Percentiles rank a stretch among this genome's conserved stretches.
These are phyloP conservation scores for Naganishia albida DNA, from an alignment of 1,284 basidiomycete genomes.

Conservation along the genomic window DNA sequence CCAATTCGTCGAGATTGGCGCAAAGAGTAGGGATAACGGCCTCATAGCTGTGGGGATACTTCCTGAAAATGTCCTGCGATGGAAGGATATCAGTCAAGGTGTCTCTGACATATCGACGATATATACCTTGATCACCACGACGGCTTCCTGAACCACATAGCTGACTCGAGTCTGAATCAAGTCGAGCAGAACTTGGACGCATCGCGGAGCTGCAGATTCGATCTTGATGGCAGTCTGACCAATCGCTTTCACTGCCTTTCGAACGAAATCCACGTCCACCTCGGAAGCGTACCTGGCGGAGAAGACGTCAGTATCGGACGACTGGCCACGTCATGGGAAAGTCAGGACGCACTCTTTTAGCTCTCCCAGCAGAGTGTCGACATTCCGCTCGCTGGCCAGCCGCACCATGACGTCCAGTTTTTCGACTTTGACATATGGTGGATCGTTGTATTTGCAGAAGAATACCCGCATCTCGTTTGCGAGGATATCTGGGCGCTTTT, in stretches of 20 bases:
- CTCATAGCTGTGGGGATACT: conserved; percentile 96
- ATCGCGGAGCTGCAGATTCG: conserved; percentile 80
- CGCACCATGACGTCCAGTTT: conserved; percentile 99
- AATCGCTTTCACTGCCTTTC: conserved; percentile 94
- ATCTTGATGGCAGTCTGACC: conserved; percentile 98
- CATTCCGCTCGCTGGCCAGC: conserved; percentile 85
- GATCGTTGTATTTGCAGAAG: conserved; percentile 99
- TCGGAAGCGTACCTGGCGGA: conserved; percentile 87
- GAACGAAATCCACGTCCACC: conserved; percentile 96
- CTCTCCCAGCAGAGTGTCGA: conserved; percentile 86
- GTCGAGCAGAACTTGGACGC: conserved; percentile 81
- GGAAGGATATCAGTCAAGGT: not conserved
- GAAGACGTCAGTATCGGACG: not conserved
- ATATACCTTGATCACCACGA: conserved; percentile 83
- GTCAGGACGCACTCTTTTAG: conserved; percentile 61
- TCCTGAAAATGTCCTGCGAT: conserved; percentile 82
- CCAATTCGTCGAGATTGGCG: conserved; percentile 84
- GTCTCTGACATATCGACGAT: not conserved
- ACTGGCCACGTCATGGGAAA: not conserved
- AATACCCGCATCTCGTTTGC: conserved; percentile 98
- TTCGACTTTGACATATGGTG: conserved; percentile 96
- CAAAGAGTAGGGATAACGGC: conserved; percentile 90
- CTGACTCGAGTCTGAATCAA: conserved; percentile 91
- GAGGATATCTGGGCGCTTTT: conserved; percentile 85
- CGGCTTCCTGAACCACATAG: conserved; percentile 96